A percentile compares a stretch with the other conserved stretches of the same genome.
These are phyloP conservation scores for Mycena chlorophos DNA, from an alignment of 768 basidiomycete genomes.

Conservation along the genomic window DNA sequence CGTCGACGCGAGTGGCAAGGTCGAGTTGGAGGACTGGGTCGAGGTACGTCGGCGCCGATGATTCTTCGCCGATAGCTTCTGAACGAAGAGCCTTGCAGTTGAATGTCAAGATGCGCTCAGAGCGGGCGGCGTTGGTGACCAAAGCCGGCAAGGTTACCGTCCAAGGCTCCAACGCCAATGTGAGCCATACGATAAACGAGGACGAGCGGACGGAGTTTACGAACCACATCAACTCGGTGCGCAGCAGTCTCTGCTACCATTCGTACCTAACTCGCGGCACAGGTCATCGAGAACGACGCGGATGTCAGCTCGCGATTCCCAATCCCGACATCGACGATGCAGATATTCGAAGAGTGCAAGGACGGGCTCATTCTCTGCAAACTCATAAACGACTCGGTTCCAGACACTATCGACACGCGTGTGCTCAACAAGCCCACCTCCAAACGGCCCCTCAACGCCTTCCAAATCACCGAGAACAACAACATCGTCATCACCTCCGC, in stretches of 20 bases:
- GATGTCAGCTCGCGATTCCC: constrained; percentile 83
- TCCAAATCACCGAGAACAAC: constrained; percentile 99
- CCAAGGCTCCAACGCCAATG: constrained; percentile 91
- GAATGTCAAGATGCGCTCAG: constrained; percentile 72
- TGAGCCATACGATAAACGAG: constrained; percentile 96
- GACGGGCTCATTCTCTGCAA: constrained; percentile 97
- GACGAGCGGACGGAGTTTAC: constrained; percentile 95
- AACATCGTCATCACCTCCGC: constrained; percentile 99
- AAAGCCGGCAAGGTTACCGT: constrained; percentile 91
- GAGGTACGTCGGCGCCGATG: constrained; percentile 59
- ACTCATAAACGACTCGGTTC: constrained; percentile 98
- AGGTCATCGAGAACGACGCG: constrained; percentile 90
- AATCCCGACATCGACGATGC: constrained; percentile 96
- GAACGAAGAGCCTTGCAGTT: constrained; percentile 50
- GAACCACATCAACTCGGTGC: constrained; percentile 94
- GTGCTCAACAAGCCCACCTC: constrained; percentile 87
- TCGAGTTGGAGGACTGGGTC: constrained; percentile 98
- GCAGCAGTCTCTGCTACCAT: constrained; percentile 34
- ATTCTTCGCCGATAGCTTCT: constrained; percentile 26
- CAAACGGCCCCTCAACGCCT: constrained; percentile 88
- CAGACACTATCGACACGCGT: constrained; percentile 98
- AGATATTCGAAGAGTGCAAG: constrained; percentile 94
- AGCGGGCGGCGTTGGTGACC: constrained; percentile 47
- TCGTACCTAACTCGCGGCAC: constrained; percentile 6
- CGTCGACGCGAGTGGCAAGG: constrained; percentile 91